Evolutionary conservation across 352 stramenopile species (phyloP), one percentile per base, ranked within the genome.

Genomic region (Phytophthora litchii): DNA sequence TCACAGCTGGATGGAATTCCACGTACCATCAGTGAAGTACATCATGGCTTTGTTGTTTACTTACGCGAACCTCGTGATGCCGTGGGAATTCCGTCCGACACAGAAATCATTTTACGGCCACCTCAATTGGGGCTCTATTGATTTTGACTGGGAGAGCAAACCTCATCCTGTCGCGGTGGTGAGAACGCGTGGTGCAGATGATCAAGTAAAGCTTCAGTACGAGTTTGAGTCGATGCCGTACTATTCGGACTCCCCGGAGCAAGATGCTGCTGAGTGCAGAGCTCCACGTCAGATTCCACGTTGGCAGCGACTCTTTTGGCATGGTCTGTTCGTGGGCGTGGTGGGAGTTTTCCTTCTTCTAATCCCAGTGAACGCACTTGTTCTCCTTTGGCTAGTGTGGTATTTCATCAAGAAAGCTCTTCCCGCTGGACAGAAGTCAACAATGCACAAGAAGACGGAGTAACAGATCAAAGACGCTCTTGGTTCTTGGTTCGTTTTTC

Each of bases 91-190:
- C 72, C 85, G 81, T 34, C 70, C 80, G 12, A 41, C 72, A 10
- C 56, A 81, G 35, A 58, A 87, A 48, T 58, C 82, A 40, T 94
- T 88, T 60, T 96, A 94, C 48, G 85, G 92, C 20, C 87, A 88
- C 38, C 64, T 97, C 20, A 98, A 98, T 70, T 97, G 95, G 83
- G 94, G 85, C n/a, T 89, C 95, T 43, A 84, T 98, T 37, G 84
- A 97, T 25, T 88, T 98, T 52, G 91, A 98, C 74, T 98, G 89
- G 87, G 54, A 83, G 2, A 52, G 41, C 46, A 54, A 74, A 55
- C 60, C 74, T 0, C 54, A 85, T 43, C 79, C 83, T 3, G 52
- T 91, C 3, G 84, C 84, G 2, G 75, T 75, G 9, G 82, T 93
- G 20, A 67, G 74, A 44, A 73, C 83, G 3, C 78, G 76, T 37